A percentile compares a stretch with the other conserved stretches of the same genome.
These are phyloP conservation scores for Hordeum pubiflorum DNA, from an alignment of 202 grass and related monocot genomes.

Conservation along the genomic window DNA sequence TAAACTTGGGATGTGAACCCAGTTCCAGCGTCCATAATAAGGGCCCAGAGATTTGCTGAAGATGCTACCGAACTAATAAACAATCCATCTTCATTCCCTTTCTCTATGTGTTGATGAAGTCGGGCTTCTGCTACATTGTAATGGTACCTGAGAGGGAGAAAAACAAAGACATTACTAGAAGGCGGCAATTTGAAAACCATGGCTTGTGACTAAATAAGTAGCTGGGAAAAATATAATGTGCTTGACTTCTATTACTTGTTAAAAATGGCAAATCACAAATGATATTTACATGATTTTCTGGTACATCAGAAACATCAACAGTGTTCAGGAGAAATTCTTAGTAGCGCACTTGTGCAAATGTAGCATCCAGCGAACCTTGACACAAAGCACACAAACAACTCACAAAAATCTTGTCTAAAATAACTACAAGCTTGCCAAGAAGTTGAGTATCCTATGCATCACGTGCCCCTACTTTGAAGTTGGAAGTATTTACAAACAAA, in stretches of 20 bases:
- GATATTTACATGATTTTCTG: not conserved
- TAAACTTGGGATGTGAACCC: slow-evolving; percentile 93
- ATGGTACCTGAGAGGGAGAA: slow-evolving; percentile 63
- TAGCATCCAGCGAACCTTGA: slow-evolving; percentile 17
- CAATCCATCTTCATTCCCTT: slow-evolving; percentile 92
- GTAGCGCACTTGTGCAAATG: not conserved
- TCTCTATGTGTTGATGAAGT: slow-evolving; percentile 89
- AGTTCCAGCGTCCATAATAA: slow-evolving; percentile 99
- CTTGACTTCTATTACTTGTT: not conserved
- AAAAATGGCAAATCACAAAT: not conserved
- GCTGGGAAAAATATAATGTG: slow-evolving; percentile 1
- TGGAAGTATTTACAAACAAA: not conserved
- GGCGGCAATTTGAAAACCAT: not conserved
- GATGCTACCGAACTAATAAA: slow-evolving; percentile 91
- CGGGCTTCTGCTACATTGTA: slow-evolving; percentile 90
- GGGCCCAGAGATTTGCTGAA: slow-evolving; percentile 82
- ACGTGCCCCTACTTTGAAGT: not conserved
- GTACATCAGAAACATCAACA: slow-evolving; percentile 9
- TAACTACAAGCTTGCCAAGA: not conserved
- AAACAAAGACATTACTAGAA: slow-evolving; percentile 5
- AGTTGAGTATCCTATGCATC: not conserved
- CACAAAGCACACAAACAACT: not conserved
- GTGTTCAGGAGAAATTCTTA: not conserved
- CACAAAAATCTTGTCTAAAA: not conserved
- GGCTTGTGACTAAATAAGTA: not conserved